These are phyloP conservation scores for Quercus aquifolioides DNA, from an alignment of 306 rosid species.

Conservation along the genomic window DNA sequence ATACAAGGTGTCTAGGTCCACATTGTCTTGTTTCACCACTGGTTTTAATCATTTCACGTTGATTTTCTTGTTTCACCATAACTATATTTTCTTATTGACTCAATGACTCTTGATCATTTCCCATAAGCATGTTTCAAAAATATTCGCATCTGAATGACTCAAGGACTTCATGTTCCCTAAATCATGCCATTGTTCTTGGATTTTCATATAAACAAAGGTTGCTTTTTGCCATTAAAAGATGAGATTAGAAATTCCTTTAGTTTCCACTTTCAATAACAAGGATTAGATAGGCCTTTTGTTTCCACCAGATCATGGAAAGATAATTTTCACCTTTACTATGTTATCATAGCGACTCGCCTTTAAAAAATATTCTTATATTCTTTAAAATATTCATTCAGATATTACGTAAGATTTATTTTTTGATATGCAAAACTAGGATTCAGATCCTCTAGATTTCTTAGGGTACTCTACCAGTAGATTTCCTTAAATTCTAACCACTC, in stretches of 20 bases:
- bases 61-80: not conserved
- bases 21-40: not conserved
- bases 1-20: too few species aligned
- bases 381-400: too few species aligned
- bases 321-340: too few species aligned
- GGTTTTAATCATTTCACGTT: not conserved
- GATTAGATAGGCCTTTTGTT: too few species aligned
- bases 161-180: not conserved
- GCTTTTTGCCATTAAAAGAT: not conserved
- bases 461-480: too few species aligned
- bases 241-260: not conserved
- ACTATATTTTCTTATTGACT: not conserved
- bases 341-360: too few species aligned
- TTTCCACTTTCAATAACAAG: not conserved
- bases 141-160: not conserved
- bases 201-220: not conserved
- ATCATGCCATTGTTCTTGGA: not conserved
- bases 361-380: too few species aligned
- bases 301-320: too few species aligned
- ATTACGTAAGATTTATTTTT: too few species aligned
- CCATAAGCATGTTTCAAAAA: not conserved
- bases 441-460: too few species aligned
- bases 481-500: too few species aligned
- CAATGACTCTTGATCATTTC: not conserved
- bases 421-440: too few species aligned